phyloP scores from a whole-genome alignment of 2,329 filamentous ascomycete species.

The Fusarium pseudoanthophilum region DNA sequence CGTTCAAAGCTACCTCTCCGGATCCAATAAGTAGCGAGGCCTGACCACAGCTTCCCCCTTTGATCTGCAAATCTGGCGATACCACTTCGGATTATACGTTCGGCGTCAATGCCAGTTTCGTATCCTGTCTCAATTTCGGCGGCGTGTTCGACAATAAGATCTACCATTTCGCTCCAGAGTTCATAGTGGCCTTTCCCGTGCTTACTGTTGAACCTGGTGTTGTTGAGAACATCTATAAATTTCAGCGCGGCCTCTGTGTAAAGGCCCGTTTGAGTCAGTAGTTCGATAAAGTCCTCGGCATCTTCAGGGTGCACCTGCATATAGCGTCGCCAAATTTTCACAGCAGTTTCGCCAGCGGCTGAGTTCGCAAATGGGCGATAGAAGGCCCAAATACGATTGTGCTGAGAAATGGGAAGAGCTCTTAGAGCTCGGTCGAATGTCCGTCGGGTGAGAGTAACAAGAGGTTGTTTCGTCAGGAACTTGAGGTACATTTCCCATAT shows the following conservation, averaged over 20 bases:
- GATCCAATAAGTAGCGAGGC: conserved; percentile 96
- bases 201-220: conserved; percentile 90
- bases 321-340: conserved; percentile 94
- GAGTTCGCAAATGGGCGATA: conserved; percentile 93
- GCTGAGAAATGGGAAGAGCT: conserved; percentile 92
- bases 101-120: conserved; percentile 87
- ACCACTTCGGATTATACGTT: conserved; percentile 91
- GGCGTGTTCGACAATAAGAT: conserved; percentile 90
- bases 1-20: conserved; percentile 91
- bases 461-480: conserved; percentile 91
- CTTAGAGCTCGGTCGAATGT: conserved; percentile 93
- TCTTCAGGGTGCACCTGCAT: conserved; percentile 98
- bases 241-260: conserved; percentile 92
- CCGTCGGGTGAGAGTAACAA: conserved; percentile 85
- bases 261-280: conserved; percentile 81
- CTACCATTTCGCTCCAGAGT: conserved; percentile 97
- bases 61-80: conserved; percentile 93
- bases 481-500: conserved; percentile 98
- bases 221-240: conserved; percentile 93
- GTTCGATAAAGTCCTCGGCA: conserved; percentile 92
- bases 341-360: conserved; percentile 87
- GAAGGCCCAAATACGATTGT: conserved; percentile 93
- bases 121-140: conserved; percentile 84
- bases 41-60: conserved; percentile 93
- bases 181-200: conserved; percentile 95